These are phyloP conservation scores for Chloromonas sp. DNA, from an alignment of 163 green algal species.

Conservation along the genomic window DNA sequence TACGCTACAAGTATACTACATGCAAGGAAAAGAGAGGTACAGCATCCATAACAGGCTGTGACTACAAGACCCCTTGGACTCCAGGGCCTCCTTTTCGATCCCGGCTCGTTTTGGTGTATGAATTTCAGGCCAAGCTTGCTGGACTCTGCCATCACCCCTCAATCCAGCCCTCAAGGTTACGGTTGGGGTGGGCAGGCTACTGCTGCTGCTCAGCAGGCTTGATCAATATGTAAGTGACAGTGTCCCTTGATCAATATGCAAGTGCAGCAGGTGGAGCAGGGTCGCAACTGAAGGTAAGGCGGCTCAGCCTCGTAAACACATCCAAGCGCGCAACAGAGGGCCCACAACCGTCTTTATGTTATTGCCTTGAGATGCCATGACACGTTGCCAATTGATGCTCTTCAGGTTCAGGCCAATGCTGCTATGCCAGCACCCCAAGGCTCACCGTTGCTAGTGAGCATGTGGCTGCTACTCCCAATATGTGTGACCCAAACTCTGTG, in stretches of 20 bases:
- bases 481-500: conserved; percentile 41
- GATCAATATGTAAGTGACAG: too few relatives aligned
- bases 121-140: too few relatives aligned
- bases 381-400: neutral
- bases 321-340: neutral
- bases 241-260: too few relatives aligned
- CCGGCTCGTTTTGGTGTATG: too few relatives aligned
- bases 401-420: neutral
- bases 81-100: too few relatives aligned
- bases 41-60: neutral
- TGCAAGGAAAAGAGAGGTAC: neutral
- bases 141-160: too few relatives aligned
- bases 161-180: too few relatives aligned
- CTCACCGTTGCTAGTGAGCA: conserved; percentile 49
- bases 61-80: neutral
- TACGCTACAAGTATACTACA: too few relatives aligned
- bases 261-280: too few relatives aligned
- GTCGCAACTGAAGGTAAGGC: neutral
- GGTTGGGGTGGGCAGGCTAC: too few relatives aligned
- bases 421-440: neutral
- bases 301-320: neutral
- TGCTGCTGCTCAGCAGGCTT: too few relatives aligned
- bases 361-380: neutral
- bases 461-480: conserved; percentile 59
- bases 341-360: neutral